These are phyloP conservation scores for Apiosordaria backusii DNA, from an alignment of 495 filamentous ascomycete species.

Conservation along the genomic window DNA sequence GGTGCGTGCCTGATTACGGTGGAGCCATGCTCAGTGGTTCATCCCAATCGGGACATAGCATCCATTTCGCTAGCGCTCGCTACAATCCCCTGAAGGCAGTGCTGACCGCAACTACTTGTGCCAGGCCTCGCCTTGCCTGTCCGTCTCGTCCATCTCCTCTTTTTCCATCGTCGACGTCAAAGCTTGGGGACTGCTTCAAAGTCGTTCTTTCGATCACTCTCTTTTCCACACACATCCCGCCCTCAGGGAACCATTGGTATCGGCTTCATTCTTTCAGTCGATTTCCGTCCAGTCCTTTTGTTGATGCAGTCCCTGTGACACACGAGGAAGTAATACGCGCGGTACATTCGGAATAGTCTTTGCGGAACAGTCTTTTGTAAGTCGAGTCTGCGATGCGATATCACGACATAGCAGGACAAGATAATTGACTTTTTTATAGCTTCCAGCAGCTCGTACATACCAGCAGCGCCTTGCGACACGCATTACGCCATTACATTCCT, in stretches of 20 bases:
- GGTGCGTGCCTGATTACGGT: constrained; percentile 12
- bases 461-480: neutral
- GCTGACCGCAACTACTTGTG: constrained; percentile 16
- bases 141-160: constrained; percentile 19
- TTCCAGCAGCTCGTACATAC: constrained; percentile 8
- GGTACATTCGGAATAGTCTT: constrained; percentile 22
- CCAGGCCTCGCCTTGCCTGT: constrained; percentile 12
- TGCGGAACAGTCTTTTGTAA: constrained; percentile 34
- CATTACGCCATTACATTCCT: constrained; percentile 12
- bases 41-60: constrained; percentile 27
- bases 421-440: neutral
- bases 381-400: constrained; percentile 7
- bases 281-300: constrained; percentile 50
- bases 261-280: constrained; percentile 83
- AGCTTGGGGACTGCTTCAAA: constrained; percentile 18
- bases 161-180: constrained; percentile 29
- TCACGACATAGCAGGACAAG: neutral
- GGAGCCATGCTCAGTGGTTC: constrained; percentile 14
- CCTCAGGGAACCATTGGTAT: constrained; percentile 32
- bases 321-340: constrained; percentile 11
- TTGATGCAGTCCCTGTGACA: constrained; percentile 29
- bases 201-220: constrained; percentile 26
- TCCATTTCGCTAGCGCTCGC: constrained; percentile 15
- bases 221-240: constrained; percentile 24
- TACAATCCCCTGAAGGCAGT: constrained; percentile 23